phyloP scores from a whole-genome alignment of 495 filamentous ascomycete species.

The Podospora pseudocomata region DNA sequence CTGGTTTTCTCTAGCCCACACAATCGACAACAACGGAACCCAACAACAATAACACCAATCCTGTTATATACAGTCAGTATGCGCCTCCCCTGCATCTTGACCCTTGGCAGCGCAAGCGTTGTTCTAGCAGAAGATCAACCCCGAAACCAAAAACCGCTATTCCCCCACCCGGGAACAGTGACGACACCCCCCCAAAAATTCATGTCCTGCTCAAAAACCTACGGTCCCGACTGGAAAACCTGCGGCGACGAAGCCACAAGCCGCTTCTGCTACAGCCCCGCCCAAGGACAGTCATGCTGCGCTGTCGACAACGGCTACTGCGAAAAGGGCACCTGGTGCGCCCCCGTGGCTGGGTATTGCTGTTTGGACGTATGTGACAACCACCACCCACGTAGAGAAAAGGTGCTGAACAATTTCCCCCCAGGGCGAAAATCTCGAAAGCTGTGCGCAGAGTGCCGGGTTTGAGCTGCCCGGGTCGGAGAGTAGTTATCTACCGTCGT shows the following conservation, averaged over 20 bases:
- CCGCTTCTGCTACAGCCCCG: constrained; percentile 38
- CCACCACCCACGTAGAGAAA: neutral
- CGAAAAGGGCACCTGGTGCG: constrained; percentile 36
- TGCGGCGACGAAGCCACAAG: constrained; percentile 33
- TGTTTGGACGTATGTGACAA: constrained; percentile 18
- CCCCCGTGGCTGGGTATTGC: constrained; percentile 42
- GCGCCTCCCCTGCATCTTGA: neutral
- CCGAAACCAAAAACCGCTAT: constrained; percentile 7
- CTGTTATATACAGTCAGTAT: neutral
- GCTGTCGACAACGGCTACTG: constrained; percentile 38
- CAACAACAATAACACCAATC: no score
- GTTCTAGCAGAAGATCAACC: neutral
- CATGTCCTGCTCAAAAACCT: constrained; percentile 37
- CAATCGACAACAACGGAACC: no score
- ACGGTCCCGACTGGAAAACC: constrained; percentile 33
- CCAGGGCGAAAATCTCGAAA: constrained; percentile 37
- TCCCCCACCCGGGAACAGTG: no score
- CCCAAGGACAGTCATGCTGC: constrained; percentile 40
- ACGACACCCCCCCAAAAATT: constrained; percentile 8
- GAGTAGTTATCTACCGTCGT: neutral
- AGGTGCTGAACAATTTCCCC: constrained; percentile 17
- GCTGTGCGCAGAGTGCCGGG: constrained; percentile 36
- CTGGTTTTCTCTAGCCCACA: no score
- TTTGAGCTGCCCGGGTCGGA: constrained; percentile 27
- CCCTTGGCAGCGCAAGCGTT: neutral